A percentile compares a stretch with the other conserved stretches of the same genome.
Evolutionary conservation across 2,329 filamentous ascomycete species (phyloP).

Genomic region (Aspergillus puulaauensis): DNA sequence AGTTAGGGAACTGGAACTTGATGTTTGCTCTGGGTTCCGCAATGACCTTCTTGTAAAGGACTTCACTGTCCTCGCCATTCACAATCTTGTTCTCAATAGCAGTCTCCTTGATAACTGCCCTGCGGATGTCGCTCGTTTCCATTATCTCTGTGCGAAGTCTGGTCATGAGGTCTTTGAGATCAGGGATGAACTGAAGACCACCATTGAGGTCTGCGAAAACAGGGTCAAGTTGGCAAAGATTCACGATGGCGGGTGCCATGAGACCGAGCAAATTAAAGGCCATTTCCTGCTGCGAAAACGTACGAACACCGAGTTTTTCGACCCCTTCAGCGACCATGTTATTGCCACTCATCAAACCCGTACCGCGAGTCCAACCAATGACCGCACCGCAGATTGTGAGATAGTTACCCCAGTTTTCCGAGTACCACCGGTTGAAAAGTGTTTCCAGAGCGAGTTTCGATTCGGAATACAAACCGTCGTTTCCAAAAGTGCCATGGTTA

Average conservation of each 20-base stretch:
- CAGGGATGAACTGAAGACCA: slow-evolving; percentile 94
- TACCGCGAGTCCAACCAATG: slow-evolving; percentile 98
- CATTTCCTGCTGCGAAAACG: slow-evolving; percentile 99
- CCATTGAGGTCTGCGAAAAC: slow-evolving; percentile 98
- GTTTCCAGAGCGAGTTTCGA: slow-evolving; percentile 97
- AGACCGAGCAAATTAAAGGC: slow-evolving; percentile 96
- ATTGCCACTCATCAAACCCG: slow-evolving; percentile 96
- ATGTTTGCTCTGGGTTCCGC: slow-evolving; percentile 95
- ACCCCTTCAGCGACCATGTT: slow-evolving; percentile 97
- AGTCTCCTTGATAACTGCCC: slow-evolving; percentile 92
- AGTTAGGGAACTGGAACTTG: slow-evolving; percentile 90
- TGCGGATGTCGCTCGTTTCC: slow-evolving; percentile 90
- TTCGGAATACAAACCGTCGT: slow-evolving; percentile 96
- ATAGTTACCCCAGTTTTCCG: slow-evolving; percentile 95
- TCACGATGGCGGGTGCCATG: slow-evolving; percentile 90
- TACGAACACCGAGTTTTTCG: slow-evolving; percentile 93
- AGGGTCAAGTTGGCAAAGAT: slow-evolving; percentile 92
- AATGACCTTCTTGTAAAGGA: slow-evolving; percentile 89
- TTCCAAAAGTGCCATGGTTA: slow-evolving; percentile 98
- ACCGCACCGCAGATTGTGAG: slow-evolving; percentile 97
- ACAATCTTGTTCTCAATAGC: slow-evolving; percentile 96
- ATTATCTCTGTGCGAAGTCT: slow-evolving; percentile 91
- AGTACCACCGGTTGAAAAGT: slow-evolving; percentile 97
- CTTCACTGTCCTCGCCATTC: slow-evolving; percentile 89
- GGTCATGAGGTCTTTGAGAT: slow-evolving; percentile 92